Evolutionary conservation across 208 protist genomes (phyloP).

Genomic region (Trypanosoma platydactyli): DNA sequence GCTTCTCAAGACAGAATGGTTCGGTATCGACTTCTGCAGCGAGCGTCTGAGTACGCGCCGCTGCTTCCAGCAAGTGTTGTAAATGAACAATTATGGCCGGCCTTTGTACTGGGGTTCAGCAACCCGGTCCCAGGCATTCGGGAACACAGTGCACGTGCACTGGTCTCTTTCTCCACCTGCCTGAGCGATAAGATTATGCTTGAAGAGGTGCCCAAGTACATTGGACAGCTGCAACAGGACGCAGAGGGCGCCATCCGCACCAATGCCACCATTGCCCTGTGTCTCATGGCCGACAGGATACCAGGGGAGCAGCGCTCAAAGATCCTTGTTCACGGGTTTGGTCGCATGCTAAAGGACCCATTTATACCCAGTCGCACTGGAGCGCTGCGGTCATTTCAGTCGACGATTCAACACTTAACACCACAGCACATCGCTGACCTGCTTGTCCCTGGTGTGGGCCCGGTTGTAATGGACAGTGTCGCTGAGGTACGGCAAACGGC

Average conservation of each 20-base stretch:
- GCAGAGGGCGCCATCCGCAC: constrained; percentile 74
- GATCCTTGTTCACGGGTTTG: constrained; percentile 63
- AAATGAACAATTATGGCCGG: constrained; percentile 68
- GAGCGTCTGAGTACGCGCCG: constrained; percentile 42
- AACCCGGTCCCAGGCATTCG: constrained; percentile 57
- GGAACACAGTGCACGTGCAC: constrained; percentile 68
- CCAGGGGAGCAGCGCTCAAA: constrained; percentile 39
- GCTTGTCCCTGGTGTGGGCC: constrained; percentile 56
- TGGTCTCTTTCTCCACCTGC: constrained; percentile 68
- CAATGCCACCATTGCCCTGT: constrained; percentile 86
- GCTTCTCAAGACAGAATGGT: constrained; percentile 54
- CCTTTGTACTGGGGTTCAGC: constrained; percentile 67
- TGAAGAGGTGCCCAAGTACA: constrained; percentile 53
- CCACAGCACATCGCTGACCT: constrained; percentile 47
- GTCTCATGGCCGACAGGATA: constrained; percentile 57
- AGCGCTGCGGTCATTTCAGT: constrained; percentile 53
- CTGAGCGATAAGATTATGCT: constrained; percentile 47
- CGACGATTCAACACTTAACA: constrained; percentile 40
- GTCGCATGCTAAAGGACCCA: constrained; percentile 79
- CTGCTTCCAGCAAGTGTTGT: constrained; percentile 40
- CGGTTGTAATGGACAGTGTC: constrained; percentile 62
- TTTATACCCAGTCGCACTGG: constrained; percentile 73
- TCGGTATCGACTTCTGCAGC: constrained; percentile 66
- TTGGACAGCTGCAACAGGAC: constrained; percentile 74
- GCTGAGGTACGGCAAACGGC: constrained; percentile 49